phyloP scores from a whole-genome alignment of 164 flowering plant genomes.

The Buxus sempervirens region DNA sequence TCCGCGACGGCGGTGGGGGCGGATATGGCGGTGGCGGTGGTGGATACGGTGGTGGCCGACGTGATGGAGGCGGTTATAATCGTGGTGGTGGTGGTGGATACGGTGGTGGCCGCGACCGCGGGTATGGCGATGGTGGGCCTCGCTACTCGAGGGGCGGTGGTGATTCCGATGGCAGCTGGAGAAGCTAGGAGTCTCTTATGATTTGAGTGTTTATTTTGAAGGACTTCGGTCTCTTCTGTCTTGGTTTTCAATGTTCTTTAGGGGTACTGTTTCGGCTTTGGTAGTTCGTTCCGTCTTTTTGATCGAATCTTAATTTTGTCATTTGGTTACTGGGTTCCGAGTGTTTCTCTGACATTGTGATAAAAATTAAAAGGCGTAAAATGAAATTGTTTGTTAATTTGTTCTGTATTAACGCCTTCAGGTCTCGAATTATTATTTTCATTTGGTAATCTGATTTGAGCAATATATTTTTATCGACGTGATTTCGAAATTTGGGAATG shows the following conservation, averaged over 20 bases:
- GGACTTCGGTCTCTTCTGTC: not conserved
- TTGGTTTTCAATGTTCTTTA: not conserved
- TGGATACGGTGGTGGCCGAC: not conserved
- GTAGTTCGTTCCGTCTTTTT: no score
- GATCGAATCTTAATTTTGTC: no score
- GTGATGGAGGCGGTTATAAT: not conserved
- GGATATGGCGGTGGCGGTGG: not conserved
- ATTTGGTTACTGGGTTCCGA: no score
- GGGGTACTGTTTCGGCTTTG: not conserved
- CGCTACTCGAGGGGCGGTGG: slow-evolving; percentile 12
- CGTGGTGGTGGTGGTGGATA: not conserved
- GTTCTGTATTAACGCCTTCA: no score
- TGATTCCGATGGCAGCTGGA: slow-evolving; percentile 14
- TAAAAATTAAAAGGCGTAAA: no score
- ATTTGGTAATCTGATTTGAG: no score
- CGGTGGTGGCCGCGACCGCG: slow-evolving; percentile 1
- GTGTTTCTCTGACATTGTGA: no score
- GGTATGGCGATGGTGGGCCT: slow-evolving; percentile 9
- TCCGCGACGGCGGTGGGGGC: slow-evolving; percentile 7
- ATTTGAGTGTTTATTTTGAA: not conserved
- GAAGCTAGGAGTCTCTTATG: no score
- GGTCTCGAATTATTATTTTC: no score
- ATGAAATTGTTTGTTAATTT: no score
- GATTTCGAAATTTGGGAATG: no score
- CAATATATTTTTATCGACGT: no score